Base-by-base conservation (phyloP, 768 basidiomycete genomes). In the Postia placenta region DNA sequence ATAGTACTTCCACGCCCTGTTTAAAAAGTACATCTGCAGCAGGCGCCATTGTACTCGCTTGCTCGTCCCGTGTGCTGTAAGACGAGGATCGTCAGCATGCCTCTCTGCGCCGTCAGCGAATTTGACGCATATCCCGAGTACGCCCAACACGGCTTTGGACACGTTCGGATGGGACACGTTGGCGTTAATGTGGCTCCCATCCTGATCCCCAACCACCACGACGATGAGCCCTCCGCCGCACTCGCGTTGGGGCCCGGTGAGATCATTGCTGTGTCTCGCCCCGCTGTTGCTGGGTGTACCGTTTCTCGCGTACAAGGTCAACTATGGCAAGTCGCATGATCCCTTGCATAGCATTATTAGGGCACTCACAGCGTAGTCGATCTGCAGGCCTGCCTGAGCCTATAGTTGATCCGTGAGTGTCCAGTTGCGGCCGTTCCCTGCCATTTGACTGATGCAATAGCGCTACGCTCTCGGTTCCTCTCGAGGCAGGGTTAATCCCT, bases 361-460 rank as follows among this genome's bases (percentile, higher is more conserved):
- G 30, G 30, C 30, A 20, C 35, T 40, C 7, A 47, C 28, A 33
- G 26, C n/a, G 30, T 15, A 7, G 30, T 33, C 4, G 2, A 5
- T 35, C 33, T 33, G 30, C 49, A 86, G 84, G 67, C n/a, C 68
- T 85, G 30, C 83, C 84, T 11, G 62, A 67, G 19, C 81, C 84
- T 4, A 63, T 80, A 26, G 67, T 73, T 9, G 73, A 74, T 23
- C 63, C 77, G 81, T 84, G 60, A 64, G 77, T 56, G 15, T 22
- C 7, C 6, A n/a, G n/a, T n/a, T n/a, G n/a, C n/a, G n/a, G n/a
- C n/a, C n/a, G n/a, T n/a, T n/a, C 45, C n/a, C n/a, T n/a, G n/a
- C n/a, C 12, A 19, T 17, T 11, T 27, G 23, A 41, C 3, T 26
- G 11, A 25, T 37, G 20, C 17, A 24, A 20, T n/a, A n/a, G n/a